Evolutionary conservation across 1,284 basidiomycete genomes (phyloP).

Genomic region (Stygiomarasmius scandens): DNA sequence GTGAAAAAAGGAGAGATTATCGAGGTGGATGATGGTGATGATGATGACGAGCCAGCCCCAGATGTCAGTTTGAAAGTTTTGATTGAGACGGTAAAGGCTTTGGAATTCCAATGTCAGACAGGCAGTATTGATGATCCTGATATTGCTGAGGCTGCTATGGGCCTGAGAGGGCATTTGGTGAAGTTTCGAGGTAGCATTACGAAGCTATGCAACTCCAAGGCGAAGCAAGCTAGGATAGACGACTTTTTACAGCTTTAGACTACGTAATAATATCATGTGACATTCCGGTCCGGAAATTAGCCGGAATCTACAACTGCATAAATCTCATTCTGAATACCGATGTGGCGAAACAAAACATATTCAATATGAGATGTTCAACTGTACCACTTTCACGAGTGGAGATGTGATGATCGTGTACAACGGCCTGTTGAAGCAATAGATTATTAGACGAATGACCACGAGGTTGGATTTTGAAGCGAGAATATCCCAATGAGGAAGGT

Average conservation of each 20-base stretch:
- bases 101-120: background rate
- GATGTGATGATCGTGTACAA: too few species aligned
- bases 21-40: conserved; percentile 1
- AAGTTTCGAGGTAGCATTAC: background rate
- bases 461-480: too few species aligned
- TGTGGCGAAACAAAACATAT: background rate
- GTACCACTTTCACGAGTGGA: too few species aligned
- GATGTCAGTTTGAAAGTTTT: conserved; percentile 1
- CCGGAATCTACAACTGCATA: background rate
- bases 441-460: too few species aligned
- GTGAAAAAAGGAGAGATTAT: conserved; percentile 3
- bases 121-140: background rate
- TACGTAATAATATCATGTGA: background rate
- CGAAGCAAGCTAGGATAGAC: conserved; percentile 1
- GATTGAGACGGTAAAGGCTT: background rate
- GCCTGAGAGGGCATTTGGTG: background rate
- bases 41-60: background rate
- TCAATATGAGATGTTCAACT: conserved; percentile 3
- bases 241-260: background rate
- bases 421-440: too few species aligned
- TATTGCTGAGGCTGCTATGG: background rate
- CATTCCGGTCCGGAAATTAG: background rate
- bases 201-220: background rate
- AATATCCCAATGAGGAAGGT: too few species aligned
- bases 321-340: conserved; percentile 3